Conservation (phyloP, 306 rosid genomes). For the Malus sieversii region DNA sequence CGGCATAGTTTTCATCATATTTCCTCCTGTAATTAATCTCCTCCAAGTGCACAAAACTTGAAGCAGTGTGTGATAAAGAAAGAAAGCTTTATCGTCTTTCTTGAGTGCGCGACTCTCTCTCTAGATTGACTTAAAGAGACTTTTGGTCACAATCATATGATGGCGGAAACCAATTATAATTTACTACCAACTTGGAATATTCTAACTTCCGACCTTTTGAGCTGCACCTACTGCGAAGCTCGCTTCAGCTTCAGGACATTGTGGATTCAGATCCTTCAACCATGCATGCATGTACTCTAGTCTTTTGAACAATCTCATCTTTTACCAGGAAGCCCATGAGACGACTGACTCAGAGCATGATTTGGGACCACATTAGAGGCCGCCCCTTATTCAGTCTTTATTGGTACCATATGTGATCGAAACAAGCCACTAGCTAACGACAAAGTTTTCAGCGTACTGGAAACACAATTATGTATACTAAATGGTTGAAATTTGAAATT, state of each 20-base stretch:
- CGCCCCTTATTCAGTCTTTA: background rate
- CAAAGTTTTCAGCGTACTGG: no score
- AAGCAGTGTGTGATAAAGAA: no score
- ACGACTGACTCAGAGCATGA: background rate
- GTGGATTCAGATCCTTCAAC: background rate
- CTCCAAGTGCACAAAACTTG: no score
- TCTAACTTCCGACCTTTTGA: background rate
- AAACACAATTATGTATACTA: no score
- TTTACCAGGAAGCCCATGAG: background rate
- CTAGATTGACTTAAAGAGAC: no score
- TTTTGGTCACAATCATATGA: background rate
- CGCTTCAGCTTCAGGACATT: background rate
- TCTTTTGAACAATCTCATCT: background rate
- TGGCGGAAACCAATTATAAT: background rate
- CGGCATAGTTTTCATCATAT: background rate
- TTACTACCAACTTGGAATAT: background rate
- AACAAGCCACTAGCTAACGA: no score
- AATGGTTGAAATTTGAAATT: no score
- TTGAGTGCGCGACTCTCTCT: no score
- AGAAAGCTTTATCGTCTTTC: no score
- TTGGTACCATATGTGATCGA: no score
- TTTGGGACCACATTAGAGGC: background rate
- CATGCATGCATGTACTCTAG: background rate
- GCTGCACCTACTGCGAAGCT: background rate
- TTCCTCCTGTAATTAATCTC: no score